These are phyloP conservation scores for Suhomyces canberraensis DNA, from an alignment of 805 yeast species.

Conservation along the genomic window DNA sequence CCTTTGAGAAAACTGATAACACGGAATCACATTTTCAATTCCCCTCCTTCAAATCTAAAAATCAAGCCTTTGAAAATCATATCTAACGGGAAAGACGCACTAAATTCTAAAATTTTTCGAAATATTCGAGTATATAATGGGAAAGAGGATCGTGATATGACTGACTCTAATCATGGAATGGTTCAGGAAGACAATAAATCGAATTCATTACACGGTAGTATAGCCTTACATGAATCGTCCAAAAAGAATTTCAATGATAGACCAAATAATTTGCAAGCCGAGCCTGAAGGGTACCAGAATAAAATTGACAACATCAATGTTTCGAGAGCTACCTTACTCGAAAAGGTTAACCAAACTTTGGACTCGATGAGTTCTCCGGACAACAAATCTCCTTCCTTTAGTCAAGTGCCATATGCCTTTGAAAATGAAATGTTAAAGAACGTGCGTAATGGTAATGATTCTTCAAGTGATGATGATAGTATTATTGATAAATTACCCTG, in stretches of 20 bases:
- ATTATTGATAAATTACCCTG: slow-evolving; percentile 7
- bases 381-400: too few species aligned
- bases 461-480: slow-evolving; percentile 10
- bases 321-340: slow-evolving; percentile 11
- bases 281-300: too few species aligned
- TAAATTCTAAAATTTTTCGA: not conserved
- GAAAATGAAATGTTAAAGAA: too few species aligned
- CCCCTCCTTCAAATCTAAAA: slow-evolving; percentile 22
- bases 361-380: slow-evolving; percentile 9
- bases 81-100: not conserved
- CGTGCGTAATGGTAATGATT: too few species aligned
- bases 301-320: slow-evolving; percentile 3
- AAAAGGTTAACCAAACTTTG: slow-evolving; percentile 12
- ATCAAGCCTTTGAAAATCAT: slow-evolving; percentile 10
- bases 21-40: slow-evolving; percentile 4
- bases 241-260: not conserved
- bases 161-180: too few species aligned
- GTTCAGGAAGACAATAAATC: not conserved
- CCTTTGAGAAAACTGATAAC: slow-evolving; percentile 1
- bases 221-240: too few species aligned
- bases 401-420: too few species aligned
- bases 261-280: not conserved
- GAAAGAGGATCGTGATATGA: too few species aligned
- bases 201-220: too few species aligned
- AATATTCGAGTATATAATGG: too few species aligned